Evolutionary conservation across 2,329 filamentous ascomycete genomes (phyloP), one percentile per base, ranked within the genome.

Genomic region (Penicillium sumatraense): DNA sequence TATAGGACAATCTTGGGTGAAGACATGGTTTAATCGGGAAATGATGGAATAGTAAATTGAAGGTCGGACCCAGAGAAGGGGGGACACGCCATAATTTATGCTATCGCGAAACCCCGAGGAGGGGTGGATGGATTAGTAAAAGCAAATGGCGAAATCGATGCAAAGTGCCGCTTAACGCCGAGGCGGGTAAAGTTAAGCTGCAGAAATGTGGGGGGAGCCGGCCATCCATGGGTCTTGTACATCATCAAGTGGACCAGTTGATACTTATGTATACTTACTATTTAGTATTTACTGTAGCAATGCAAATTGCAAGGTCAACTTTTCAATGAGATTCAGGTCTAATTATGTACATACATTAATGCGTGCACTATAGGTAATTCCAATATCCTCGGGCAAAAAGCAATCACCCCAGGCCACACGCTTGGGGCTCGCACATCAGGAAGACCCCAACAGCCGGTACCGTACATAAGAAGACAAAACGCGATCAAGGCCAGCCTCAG

Each of bases 1-100:
- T 91, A 91, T 38, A 90, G 78, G 27, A 78, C 86, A 70, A 90
- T 85, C 62, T 84, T 83, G 18, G 72, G 72, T 8, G 67, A 42
- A 9, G 70, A 56, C 72, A 74, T 74, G 20, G 24, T 67, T 42
- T 31, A 21, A 21, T 46, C 24, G 9, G 40, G 16, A 56, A 51
- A 54, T 50, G 49, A 49, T 48, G 33, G 46, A 46, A 53, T 45
- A 49, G 10, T 8, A 24, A 42, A 13, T 24, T 14, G 21, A 14
- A 42, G 18, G 24, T 16, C n/a, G 29, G 29, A 42, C 16, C 36
- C 16, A 51, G 48, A 29, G 13, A 50, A 53, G 58, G 38, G 45
- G 41, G 23, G 38, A 57, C 35, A 57, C 40, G 52, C 54, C 55
- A 63, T 63, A 55, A 51, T 54, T 40, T 50, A 52, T 49, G 26